Percentiles rank a stretch among this genome's conserved stretches.
These are phyloP conservation scores for Ambrosiella cleistominuta DNA, from an alignment of 2,329 filamentous ascomycete genomes.

Conservation along the genomic window DNA sequence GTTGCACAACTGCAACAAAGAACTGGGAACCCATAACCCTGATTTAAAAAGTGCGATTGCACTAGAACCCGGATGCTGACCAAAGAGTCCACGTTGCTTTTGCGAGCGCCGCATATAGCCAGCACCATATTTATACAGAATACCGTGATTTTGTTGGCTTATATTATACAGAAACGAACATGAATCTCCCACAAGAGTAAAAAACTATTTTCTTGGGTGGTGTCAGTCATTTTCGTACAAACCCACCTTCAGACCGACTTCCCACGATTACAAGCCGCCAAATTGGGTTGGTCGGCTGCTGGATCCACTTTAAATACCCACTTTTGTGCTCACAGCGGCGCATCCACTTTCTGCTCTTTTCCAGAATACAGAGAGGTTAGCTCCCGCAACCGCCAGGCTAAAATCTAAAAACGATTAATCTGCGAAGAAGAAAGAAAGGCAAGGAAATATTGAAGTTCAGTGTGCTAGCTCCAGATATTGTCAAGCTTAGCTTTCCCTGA, in stretches of 20 bases:
- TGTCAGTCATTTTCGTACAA: too few relatives aligned
- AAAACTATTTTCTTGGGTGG: too few relatives aligned
- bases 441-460: neutral
- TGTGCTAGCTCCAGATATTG: too few relatives aligned
- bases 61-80: neutral
- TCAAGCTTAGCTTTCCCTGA: too few relatives aligned
- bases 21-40: neutral
- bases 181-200: neutral
- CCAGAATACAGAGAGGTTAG: neutral
- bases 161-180: neutral
- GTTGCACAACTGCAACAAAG: neutral
- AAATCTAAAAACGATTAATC: neutral
- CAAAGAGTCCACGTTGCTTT: neutral
- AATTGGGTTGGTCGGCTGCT: neutral
- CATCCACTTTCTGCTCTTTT: neutral
- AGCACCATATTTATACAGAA: neutral
- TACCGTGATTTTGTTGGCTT: neutral
- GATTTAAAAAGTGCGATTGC: neutral
- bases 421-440: neutral
- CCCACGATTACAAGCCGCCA: neutral
- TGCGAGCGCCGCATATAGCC: neutral
- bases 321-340: neutral
- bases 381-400: neutral
- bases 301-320: neutral
- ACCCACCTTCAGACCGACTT: too few relatives aligned